Evolutionary conservation across 257 asterid species (phyloP), one percentile per base, ranked within the genome.

Genomic region (Cinchona pubescens): DNA sequence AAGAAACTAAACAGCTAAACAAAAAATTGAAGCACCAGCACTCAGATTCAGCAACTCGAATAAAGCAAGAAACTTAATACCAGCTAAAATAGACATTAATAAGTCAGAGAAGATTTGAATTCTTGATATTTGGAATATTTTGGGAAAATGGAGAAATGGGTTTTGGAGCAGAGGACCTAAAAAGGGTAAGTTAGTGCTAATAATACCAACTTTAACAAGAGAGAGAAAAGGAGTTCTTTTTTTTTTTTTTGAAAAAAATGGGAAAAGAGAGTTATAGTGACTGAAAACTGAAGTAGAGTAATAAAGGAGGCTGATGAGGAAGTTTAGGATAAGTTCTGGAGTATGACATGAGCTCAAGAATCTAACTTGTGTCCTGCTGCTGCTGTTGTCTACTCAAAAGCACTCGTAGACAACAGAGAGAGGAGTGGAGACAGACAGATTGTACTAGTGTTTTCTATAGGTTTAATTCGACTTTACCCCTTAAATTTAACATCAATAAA

Each of bases 311-410:
- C 43, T 42, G 60, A 61, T 14, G 71, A 58, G 59, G 62, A 69
- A 68, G 75, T 5, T 38, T 68, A 59, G 80, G 75, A 58, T 76
- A 37, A 34, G 70, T 40, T 63, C n/a, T 78, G 69, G 74, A 63
- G 67, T 78, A 64, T 15, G 56, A 40, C 73, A 38, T 16, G 69
- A 43, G 3, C 63, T 32, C 68, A 55, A 78, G 82, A 78, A 78
- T 76, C 79, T 67, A 34, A n/a, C 23, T 40, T 5, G 5, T 37
- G 38, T 55, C 46, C 64, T 21, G 58, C 55, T 60, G 19, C 62
- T 18, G 8, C 58, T 40, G 40, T 16, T 30, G 23, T 35, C 69
- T 71, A 18, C 30, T 45, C 46, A 64, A 42, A 78, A 73, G 68
- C 9, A 35, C 72, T 48, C 30, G 16, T 51, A 14, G 60, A 49